phyloP scores from a whole-genome alignment of 805 yeast species.

The Suhomyces sp. region DNA sequence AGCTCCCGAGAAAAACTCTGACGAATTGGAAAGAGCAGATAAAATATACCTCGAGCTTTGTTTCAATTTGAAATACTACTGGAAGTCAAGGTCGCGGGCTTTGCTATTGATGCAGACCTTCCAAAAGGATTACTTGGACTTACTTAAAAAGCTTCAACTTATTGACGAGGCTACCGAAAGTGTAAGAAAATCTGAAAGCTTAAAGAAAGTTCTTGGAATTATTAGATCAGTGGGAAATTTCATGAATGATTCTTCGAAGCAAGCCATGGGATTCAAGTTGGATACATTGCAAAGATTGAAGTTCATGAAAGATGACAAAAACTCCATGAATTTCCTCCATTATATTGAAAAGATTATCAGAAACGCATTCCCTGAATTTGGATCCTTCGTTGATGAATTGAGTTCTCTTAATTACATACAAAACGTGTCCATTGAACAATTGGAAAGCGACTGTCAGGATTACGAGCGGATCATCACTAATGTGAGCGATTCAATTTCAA shows the following conservation, averaged over 20 bases:
- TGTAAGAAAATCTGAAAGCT: constrained; percentile 60
- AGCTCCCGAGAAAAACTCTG: constrained; percentile 60
- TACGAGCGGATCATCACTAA: constrained; percentile 61
- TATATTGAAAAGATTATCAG: constrained; percentile 90
- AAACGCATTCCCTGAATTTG: constrained; percentile 74
- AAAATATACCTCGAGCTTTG: constrained; percentile 77
- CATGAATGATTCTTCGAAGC: constrained; percentile 91
- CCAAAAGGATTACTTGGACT: constrained; percentile 74
- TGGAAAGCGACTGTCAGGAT: constrained; percentile 67
- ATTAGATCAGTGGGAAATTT: constrained; percentile 91
- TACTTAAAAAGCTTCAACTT: constrained; percentile 60
- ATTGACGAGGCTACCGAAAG: constrained; percentile 73
- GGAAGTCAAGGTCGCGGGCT: constrained; percentile 91
- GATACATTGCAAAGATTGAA: constrained; percentile 86
- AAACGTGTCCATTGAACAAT: constrained; percentile 78
- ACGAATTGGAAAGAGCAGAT: constrained; percentile 82
- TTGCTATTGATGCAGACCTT: constrained; percentile 64
- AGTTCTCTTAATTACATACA: constrained; percentile 56
- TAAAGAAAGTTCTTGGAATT: constrained; percentile 73
- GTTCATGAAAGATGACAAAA: constrained; percentile 85
- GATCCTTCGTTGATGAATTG: constrained; percentile 72
- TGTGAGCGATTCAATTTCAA: constrained; percentile 68
- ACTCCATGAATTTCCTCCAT: constrained; percentile 85
- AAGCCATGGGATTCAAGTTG: constrained; percentile 88
- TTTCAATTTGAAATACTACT: constrained; percentile 80